Percentiles rank a stretch among this genome's conserved stretches.
These are phyloP conservation scores for Colletotrichum sp. DNA, from an alignment of 2,329 filamentous ascomycete genomes.

Conservation along the genomic window DNA sequence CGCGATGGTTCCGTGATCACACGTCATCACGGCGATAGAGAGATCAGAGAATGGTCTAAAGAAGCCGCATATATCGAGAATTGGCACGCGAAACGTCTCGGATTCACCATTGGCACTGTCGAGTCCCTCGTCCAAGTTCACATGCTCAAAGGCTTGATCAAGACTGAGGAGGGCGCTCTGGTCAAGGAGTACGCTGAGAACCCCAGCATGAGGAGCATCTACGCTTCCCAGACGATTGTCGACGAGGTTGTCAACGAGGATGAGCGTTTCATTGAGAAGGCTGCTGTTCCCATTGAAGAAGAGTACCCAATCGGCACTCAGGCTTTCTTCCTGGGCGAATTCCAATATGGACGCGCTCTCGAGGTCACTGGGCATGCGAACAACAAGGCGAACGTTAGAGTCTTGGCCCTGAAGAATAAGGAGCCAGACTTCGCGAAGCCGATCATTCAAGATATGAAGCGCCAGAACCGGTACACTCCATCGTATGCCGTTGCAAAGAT, in stretches of 20 bases:
- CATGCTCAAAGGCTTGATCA: slow-evolving; percentile 88
- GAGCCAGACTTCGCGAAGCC: slow-evolving; percentile 82
- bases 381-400: slow-evolving; percentile 78
- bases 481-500: slow-evolving; percentile 88
- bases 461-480: slow-evolving; percentile 76
- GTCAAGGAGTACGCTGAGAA: slow-evolving; percentile 92
- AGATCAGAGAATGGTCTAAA: slow-evolving; percentile 83
- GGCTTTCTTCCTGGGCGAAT: slow-evolving; percentile 94
- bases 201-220: slow-evolving; percentile 84
- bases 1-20: slow-evolving; percentile 68
- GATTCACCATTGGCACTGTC: slow-evolving; percentile 83
- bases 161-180: slow-evolving; percentile 88
- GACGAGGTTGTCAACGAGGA: slow-evolving; percentile 91
- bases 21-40: slow-evolving; percentile 73
- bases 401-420: slow-evolving; percentile 73
- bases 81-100: slow-evolving; percentile 88
- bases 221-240: slow-evolving; percentile 89
- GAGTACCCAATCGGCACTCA: slow-evolving; percentile 85
- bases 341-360: slow-evolving; percentile 89
- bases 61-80: slow-evolving; percentile 85
- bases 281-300: slow-evolving; percentile 85
- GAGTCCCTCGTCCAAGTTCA: slow-evolving; percentile 92
- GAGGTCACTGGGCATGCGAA: slow-evolving; percentile 76
- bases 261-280: slow-evolving; percentile 88
- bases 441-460: slow-evolving; percentile 74